Percentiles rank a stretch among this genome's conserved stretches.
These are phyloP conservation scores for Magnaporthiopsis incrustans DNA, from an alignment of 2,329 filamentous ascomycete species.

Conservation along the genomic window DNA sequence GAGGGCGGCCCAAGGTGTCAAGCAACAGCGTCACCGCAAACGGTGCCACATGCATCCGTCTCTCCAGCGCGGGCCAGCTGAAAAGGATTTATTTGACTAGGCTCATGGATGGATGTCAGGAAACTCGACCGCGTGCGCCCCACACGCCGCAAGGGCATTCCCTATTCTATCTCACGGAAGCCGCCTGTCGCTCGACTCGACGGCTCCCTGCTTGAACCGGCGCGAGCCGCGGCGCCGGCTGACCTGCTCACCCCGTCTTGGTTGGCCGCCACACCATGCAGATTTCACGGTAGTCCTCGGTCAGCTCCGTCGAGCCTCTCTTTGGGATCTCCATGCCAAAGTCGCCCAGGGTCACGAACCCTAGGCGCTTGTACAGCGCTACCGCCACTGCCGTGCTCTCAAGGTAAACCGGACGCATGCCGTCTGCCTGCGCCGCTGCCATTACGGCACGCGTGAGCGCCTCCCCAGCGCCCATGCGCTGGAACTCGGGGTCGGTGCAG, in stretches of 20 bases:
- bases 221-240: not conserved
- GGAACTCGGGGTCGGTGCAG: constrained; percentile 27
- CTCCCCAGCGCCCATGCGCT: constrained; percentile 27
- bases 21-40: too few species aligned
- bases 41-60: too few species aligned
- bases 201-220: not conserved
- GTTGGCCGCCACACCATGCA: constrained; percentile 21
- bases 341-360: constrained; percentile 23
- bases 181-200: not conserved
- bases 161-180: not conserved
- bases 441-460: constrained; percentile 25
- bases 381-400: constrained; percentile 31
- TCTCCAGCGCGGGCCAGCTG: not conserved
- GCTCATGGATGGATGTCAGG: too few species aligned
- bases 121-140: not conserved
- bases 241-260: not conserved
- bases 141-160: not conserved
- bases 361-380: constrained; percentile 28
- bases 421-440: constrained; percentile 20
- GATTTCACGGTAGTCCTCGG: constrained; percentile 21
- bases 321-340: constrained; percentile 28
- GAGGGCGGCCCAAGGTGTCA: not conserved
- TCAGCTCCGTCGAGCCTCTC: constrained; percentile 11
- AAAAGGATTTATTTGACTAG: too few species aligned
- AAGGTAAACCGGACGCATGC: constrained; percentile 26